Evolutionary conservation across 495 filamentous ascomycete species (phyloP).

Genomic region (Neurospora sp.): DNA sequence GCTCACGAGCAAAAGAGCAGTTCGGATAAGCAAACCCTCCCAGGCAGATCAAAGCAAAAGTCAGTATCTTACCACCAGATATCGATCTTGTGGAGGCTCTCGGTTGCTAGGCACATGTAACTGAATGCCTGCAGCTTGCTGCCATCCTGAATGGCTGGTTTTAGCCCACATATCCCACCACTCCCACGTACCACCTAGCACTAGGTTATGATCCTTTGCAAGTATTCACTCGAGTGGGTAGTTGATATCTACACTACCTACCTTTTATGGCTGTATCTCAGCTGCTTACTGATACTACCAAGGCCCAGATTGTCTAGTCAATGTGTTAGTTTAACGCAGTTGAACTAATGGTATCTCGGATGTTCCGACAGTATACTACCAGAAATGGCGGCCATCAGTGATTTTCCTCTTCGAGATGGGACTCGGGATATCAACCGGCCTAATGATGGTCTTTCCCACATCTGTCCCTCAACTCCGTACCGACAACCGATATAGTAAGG

Average conservation of each 20-base stretch:
- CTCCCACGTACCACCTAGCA: not conserved
- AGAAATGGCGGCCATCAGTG: not conserved
- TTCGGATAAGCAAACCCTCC: not conserved
- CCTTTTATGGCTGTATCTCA: not conserved
- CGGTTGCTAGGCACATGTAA: not conserved
- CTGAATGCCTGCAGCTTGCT: not conserved
- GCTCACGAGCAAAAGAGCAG: not conserved
- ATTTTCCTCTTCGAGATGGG: not conserved
- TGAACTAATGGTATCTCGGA: not conserved
- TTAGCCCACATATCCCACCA: not conserved
- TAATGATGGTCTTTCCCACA: not conserved
- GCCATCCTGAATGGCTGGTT: not conserved
- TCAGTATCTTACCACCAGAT: not conserved
- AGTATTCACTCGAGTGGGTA: not conserved
- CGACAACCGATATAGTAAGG: not conserved
- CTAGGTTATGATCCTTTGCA: not conserved
- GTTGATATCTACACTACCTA: not conserved
- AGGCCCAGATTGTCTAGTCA: not conserved
- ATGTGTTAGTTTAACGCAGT: not conserved
- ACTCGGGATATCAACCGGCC: not conserved
- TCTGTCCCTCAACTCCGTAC: not conserved
- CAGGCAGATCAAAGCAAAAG: not conserved
- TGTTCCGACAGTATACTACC: not conserved
- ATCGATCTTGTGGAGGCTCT: not conserved
- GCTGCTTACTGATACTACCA: not conserved